Evolutionary conservation across 2,329 filamentous ascomycete species (phyloP), one percentile per base, ranked within the genome.

Genomic region (Coniella lustricola): DNA sequence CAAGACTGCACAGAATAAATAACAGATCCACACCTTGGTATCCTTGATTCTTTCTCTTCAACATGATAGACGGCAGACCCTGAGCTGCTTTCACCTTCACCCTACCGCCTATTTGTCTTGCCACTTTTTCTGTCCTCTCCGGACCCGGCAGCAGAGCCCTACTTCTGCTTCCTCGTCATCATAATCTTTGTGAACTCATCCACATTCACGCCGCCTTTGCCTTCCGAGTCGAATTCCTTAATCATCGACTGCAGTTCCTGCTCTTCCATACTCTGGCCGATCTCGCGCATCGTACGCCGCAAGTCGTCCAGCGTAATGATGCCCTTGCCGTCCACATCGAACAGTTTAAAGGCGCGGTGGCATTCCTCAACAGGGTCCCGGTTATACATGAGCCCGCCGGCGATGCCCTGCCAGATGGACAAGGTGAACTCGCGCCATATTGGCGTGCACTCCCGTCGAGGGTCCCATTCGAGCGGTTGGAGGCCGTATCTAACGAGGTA

Each of bases 231-330:
- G 71, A 97, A 94, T 67, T 97, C 91, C 62, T 96, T 90, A 70
- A 98, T 93, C 93, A 98, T 98, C 55, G 90, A 90, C 58, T 81
- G 76, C 53, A 98, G 75, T 66, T 98, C 93, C 60, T 94, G 87
- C 62, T 98, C 91, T 58, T 93, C 88, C 57, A 98, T 75, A 12
- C 87, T 89, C 66, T 97, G 91, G 7, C 93, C 93, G 55, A 98
- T 73, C 65, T 97, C 93, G 59, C 89, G 80, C 50, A 91, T 90
- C 21, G 97, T 88, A 49, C 89, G 76, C 54, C 89, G 76, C 67
- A 98, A 71, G 70, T 97, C 93, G 52, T 93, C 86, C 41, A 96
- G 71, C 45, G 85, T 90, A 58, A 98, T 95, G 56, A 86, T 82
- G 7, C 91, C 91, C 69, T 96, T 95, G n/a, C 79, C 81, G 43